phyloP scores from a whole-genome alignment of 441 rosid genomes.

The Aleurites moluccanus region DNA sequence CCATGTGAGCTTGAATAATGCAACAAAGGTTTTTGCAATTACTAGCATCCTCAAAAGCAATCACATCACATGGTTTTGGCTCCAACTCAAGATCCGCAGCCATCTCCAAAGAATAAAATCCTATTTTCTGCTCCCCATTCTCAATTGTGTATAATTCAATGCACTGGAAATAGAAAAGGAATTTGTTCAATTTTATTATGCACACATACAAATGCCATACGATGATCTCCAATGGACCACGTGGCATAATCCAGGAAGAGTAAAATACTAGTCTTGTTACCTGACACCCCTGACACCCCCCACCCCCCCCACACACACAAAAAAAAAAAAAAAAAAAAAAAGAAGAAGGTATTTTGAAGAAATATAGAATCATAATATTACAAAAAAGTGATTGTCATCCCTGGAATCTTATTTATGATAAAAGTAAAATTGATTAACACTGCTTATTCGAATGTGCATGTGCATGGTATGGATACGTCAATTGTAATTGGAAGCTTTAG shows the following conservation, averaged over 20 bases:
- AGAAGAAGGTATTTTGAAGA: background rate
- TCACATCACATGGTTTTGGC: constrained; percentile 80
- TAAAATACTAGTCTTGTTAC: background rate
- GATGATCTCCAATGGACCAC: constrained; percentile 1
- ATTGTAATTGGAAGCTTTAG: background rate
- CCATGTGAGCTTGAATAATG: constrained; percentile 84
- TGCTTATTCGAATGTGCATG: background rate
- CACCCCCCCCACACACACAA: no score
- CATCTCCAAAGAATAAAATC: constrained; percentile 91
- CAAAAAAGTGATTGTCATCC: background rate
- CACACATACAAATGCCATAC: background rate
- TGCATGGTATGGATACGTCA: background rate
- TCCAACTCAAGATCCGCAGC: constrained; percentile 88
- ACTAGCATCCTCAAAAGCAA: constrained; percentile 74
- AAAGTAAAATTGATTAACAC: background rate
- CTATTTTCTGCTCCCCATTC: constrained; percentile 59
- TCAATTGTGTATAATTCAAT: constrained; percentile 69
- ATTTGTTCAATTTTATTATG: constrained; percentile 11
- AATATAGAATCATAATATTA: background rate
- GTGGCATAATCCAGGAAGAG: background rate
- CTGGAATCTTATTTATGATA: background rate
- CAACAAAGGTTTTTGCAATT: constrained; percentile 76
- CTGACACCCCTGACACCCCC: no score
- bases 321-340: no score
- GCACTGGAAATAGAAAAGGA: constrained; percentile 49